Evolutionary conservation across 768 basidiomycete species (phyloP).

Genomic region (Boletus fagicola): DNA sequence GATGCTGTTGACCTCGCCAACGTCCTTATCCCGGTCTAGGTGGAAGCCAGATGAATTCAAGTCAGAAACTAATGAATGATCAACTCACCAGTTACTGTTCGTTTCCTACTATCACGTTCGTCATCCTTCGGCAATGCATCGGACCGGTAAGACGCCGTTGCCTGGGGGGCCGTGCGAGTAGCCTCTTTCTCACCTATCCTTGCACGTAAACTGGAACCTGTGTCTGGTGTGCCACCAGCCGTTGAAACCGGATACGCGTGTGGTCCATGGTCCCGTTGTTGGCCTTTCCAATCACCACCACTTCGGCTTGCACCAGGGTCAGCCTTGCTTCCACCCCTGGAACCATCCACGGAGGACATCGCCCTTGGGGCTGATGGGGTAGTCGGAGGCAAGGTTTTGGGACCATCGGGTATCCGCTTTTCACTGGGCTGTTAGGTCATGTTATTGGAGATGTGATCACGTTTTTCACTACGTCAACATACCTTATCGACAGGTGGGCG

Average conservation of each 20-base stretch:
- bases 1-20: conserved; percentile 36
- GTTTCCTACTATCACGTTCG: conserved; percentile 67
- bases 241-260: conserved; percentile 24
- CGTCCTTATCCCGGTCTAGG: conserved; percentile 65
- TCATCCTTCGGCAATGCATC: conserved; percentile 54
- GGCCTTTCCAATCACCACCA: conserved; percentile 51
- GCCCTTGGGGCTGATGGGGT: conserved; percentile 72
- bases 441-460: conserved; percentile 7
- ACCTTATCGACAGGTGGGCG: conserved; percentile 64
- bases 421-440: conserved; percentile 41
- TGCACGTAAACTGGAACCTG: conserved; percentile 45
- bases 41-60: conserved; percentile 4
- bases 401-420: conserved; percentile 56
- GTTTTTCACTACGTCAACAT: conserved; percentile 17
- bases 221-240: conserved; percentile 21
- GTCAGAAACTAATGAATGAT: not conserved
- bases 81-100: conserved; percentile 63
- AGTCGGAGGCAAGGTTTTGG: conserved; percentile 52
- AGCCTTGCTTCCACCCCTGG: conserved; percentile 39
- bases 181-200: conserved; percentile 64
- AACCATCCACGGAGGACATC: conserved; percentile 53
- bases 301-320: conserved; percentile 38
- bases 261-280: conserved; percentile 35
- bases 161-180: conserved; percentile 39
- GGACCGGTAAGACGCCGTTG: conserved; percentile 42